Evolutionary conservation across 106 monocot species (phyloP).

Genomic region (Narthecium ossifragum): DNA sequence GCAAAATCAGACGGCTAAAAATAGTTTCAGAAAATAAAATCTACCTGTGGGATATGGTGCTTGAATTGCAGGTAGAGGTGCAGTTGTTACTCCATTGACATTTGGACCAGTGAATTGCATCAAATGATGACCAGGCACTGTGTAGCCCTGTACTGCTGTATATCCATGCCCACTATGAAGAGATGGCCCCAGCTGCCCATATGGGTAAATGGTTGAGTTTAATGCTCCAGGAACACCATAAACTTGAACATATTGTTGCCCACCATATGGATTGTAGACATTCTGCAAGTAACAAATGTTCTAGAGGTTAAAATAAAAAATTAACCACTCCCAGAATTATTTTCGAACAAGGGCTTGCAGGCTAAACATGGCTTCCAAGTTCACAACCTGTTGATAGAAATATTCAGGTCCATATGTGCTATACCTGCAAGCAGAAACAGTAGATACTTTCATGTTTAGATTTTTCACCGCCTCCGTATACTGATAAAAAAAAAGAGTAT

Average conservation of each 20-base stretch:
- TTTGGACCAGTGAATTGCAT: conserved; percentile 38
- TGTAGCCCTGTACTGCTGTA: conserved; percentile 37
- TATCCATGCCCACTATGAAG: conserved; percentile 34
- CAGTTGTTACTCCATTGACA: conserved; percentile 27
- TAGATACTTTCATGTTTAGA: background rate
- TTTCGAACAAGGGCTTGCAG: background rate
- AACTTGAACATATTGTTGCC: conserved; percentile 50
- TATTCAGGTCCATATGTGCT: conserved; percentile 40
- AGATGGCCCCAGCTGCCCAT: conserved; percentile 39
- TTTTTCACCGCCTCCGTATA: no score
- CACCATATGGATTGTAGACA: conserved; percentile 42
- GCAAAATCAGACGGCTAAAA: background rate
- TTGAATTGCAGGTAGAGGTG: conserved; percentile 29
- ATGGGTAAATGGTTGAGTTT: conserved; percentile 31
- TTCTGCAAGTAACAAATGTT: conserved; percentile 21
- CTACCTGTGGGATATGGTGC: conserved; percentile 36
- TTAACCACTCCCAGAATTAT: no score
- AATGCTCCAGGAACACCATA: conserved; percentile 45
- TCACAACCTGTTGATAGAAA: conserved; percentile 47
- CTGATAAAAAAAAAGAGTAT: no score
- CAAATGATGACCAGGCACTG: conserved; percentile 32
- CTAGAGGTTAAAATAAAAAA: background rate
- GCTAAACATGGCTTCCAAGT: background rate
- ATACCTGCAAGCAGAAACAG: conserved; percentile 40
- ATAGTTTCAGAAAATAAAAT: background rate